Conservation (phyloP, 805 yeast species). For the Yamadazyma ubonensis region DNA sequence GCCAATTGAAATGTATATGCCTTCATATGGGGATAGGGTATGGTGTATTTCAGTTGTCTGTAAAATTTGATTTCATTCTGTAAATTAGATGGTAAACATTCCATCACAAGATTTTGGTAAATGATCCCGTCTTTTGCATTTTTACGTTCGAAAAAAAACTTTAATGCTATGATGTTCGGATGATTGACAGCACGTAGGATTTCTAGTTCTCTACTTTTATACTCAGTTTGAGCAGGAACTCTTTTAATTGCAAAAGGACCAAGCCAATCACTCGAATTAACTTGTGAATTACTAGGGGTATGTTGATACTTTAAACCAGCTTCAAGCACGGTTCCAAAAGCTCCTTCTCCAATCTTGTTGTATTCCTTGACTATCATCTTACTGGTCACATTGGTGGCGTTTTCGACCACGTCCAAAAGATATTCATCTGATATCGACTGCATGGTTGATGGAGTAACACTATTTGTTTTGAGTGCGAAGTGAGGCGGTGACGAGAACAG, state of each 20-base stretch:
- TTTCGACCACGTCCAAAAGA: conserved; percentile 53
- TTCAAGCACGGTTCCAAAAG: conserved; percentile 81
- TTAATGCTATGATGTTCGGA: conserved; percentile 72
- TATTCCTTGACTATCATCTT: conserved; percentile 72
- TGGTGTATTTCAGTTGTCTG: conserved; percentile 55
- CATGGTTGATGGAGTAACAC: not conserved
- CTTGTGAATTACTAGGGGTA: conserved; percentile 12
- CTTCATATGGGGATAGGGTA: conserved; percentile 73
- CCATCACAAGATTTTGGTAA: conserved; percentile 84
- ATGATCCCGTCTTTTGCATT: conserved; percentile 59
- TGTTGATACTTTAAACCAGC: conserved; percentile 48
- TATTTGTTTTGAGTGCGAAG: not conserved
- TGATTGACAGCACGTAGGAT: conserved; percentile 72
- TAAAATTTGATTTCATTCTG: conserved; percentile 74
- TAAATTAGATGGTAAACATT: conserved; percentile 77
- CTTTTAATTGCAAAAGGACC: conserved; percentile 85
- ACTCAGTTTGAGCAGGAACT: conserved; percentile 86
- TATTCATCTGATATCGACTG: conserved; percentile 29
- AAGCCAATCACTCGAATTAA: conserved; percentile 42
- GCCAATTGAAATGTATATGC: conserved; percentile 78
- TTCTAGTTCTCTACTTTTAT: conserved; percentile 78
- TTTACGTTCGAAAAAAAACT: conserved; percentile 68
- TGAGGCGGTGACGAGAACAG: not conserved
- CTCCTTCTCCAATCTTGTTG: conserved; percentile 80
- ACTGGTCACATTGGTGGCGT: conserved; percentile 48